Evolutionary conservation across 139 green algal genomes (phyloP), one percentile per base, ranked within the genome.

Genomic region (Pseudopediastrum boryanum): DNA sequence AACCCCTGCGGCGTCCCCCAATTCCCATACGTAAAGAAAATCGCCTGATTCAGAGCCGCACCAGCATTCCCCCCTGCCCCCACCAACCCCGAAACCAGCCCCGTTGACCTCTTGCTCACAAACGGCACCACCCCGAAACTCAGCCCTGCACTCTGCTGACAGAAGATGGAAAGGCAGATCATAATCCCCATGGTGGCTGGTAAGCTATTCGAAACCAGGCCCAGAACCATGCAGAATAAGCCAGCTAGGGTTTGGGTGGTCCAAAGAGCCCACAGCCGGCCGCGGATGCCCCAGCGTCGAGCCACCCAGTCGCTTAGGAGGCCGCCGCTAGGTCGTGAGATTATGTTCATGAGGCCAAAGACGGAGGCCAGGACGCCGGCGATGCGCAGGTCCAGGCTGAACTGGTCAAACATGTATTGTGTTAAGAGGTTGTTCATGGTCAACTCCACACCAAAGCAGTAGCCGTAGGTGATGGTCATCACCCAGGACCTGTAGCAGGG

Each of bases 271-370:
- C 91, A 97, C 25, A 97, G 74, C 25, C 92, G 87, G 44, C 92
- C 92, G 48, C 91, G 81, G 90, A 97, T 97, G 54, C 92, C 92
- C 19, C 42, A 93, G 29, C 27, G 42, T 59, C 71, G 83, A 13
- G 83, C 86, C 0, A 70, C 58, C 12, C 83, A 54, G 68, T 96
- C 92, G 6, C 87, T 92, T 0, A 87, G 29, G 39, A 94, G 79
- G 62, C 90, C 92, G 38, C 95, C 94, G 27, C 89, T 71, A 3
- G 95, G 89, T 33, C 96, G 85, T 0, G 90, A 89, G 84, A 98
- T 94, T 46, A 99, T 78, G 90, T 99, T 99, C 83, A 94, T 90
- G 27, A 98, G 73, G 38, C 93, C 91, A 69, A 95, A 97, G 66
- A 92, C 88, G 65, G 87, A 85, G 27, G 83, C 92, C 36, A 94